phyloP scores from a whole-genome alignment of 805 yeast species.

The Metschnikowia colocasiae region DNA sequence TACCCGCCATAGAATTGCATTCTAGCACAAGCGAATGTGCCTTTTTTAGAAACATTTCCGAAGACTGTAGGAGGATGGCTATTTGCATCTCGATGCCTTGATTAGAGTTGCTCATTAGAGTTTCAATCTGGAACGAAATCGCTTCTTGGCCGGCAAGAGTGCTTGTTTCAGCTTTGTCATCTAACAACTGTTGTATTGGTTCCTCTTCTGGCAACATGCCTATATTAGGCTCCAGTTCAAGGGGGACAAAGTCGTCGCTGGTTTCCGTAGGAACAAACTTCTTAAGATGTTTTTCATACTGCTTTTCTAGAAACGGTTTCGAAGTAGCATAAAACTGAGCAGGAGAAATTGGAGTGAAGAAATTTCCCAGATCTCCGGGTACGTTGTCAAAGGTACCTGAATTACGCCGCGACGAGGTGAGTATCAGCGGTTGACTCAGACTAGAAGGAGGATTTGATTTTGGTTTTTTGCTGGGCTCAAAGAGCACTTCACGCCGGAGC shows the following conservation, averaged over 20 bases:
- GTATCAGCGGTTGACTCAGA: conserved; percentile 16
- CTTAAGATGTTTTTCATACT: conserved; percentile 15
- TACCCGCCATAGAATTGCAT: conserved; percentile 13
- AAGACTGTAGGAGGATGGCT: conserved; percentile 10
- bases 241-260: conserved; percentile 13
- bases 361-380: neutral
- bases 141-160: neutral
- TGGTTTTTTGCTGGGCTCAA: conserved; percentile 11
- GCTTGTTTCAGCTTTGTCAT: neutral
- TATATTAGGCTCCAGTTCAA: conserved; percentile 12
- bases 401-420: conserved; percentile 11
- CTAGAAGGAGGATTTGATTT: conserved; percentile 2
- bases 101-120: neutral
- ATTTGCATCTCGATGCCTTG: conserved; percentile 7
- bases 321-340: conserved; percentile 14
- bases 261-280: conserved; percentile 10
- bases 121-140: neutral
- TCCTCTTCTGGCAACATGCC: neutral
- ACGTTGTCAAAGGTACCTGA: neutral
- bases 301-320: conserved; percentile 15
- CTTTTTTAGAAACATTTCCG: conserved; percentile 11
- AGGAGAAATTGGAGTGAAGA: conserved; percentile 4
- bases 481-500: conserved; percentile 15
- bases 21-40: conserved; percentile 16
- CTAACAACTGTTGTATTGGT: neutral